Evolutionary conservation across 768 basidiomycete genomes (phyloP), one percentile per base, ranked within the genome.

Genomic region (Floccularia luteovirens): DNA sequence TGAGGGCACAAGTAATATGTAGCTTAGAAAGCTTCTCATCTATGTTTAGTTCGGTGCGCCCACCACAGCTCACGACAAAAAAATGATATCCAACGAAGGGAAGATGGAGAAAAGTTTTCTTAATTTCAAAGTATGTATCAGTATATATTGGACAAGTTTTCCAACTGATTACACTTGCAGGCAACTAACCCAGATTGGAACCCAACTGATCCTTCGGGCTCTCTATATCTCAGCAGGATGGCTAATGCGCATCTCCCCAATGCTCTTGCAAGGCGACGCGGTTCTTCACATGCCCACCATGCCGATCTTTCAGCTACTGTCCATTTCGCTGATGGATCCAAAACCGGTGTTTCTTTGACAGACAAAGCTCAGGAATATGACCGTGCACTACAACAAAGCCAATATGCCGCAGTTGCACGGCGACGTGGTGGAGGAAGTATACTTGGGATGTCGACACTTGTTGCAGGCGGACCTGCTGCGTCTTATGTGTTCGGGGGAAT

Each of bases 51-150:
- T 90, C 51, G 90, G 90, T n/a, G 91, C 89, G 8, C 89, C 90
- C 1, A 70, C 76, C 3, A 62, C 68, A 27, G 74, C 72, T 5
- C 65, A 69, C 10, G 85, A 90, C 48, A 79, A 79, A 49, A 77
- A 77, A 43, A 82, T 86, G 70, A 70, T 86, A 51, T 89, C 87
- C 3, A 88, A 87, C 45, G 86, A 94, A 49, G 90, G 90, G 24
- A 99, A 99, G 73, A 97, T 99, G 93, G 96, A 99, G 70, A 96
- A 98, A 67, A 90, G 86, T 58, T 89, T 96, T 65, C 66, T 94
- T 23, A 90, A 87, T 54, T 96, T 96, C 72, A 94, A 93, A 65
- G 82, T 78, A 31, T 31, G 55, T 37, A 12, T 41, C 30, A 6
- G 14, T 34, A 23, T 37, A 8, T 23, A 24, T 13, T 2, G 12